Conservation (phyloP, 352 stramenopile species). For the Globisporangium irregulare region DNA sequence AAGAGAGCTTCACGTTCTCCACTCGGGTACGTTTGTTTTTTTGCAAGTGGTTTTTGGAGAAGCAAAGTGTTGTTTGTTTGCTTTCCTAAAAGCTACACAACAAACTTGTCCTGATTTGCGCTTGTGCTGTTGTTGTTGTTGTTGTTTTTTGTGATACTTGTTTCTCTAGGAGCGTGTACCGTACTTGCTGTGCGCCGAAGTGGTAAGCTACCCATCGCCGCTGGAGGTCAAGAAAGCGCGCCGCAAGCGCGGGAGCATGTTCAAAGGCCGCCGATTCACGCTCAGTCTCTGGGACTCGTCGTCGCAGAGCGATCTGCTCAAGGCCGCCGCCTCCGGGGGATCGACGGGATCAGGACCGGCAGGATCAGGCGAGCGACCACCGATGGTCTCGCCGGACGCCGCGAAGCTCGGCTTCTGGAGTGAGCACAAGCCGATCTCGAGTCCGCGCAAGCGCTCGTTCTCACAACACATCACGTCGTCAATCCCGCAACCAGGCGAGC, state of each 20-base stretch:
- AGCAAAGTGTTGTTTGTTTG: not conserved
- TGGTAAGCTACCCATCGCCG: slow-evolving; percentile 60
- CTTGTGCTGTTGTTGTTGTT: not conserved
- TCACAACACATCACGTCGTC: slow-evolving; percentile 74
- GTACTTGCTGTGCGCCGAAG: slow-evolving; percentile 72
- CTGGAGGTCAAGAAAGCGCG: slow-evolving; percentile 36
- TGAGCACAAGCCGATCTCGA: slow-evolving; percentile 54
- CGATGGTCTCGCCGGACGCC: slow-evolving; percentile 54
- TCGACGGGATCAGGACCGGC: not conserved
- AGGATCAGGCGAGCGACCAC: slow-evolving; percentile 27
- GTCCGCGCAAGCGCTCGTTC: slow-evolving; percentile 63
- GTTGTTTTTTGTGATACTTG: not conserved
- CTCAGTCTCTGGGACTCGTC: slow-evolving; percentile 63
- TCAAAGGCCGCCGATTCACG: slow-evolving; percentile 55
- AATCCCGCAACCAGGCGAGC: slow-evolving; percentile 59
- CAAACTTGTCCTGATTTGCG: not conserved
- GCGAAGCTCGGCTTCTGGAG: slow-evolving; percentile 80
- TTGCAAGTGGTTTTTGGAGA: not conserved
- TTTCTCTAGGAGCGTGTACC: slow-evolving; percentile 61
- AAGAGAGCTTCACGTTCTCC: slow-evolving; percentile 83
- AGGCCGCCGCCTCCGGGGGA: slow-evolving; percentile 7
- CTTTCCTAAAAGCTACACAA: too few relatives aligned
- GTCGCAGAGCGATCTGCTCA: slow-evolving; percentile 32
- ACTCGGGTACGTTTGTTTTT: slow-evolving; percentile 35
- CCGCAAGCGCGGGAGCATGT: slow-evolving; percentile 46